Conservation (phyloP, 1,284 basidiomycete genomes). For the Termitomyces sp. region DNA sequence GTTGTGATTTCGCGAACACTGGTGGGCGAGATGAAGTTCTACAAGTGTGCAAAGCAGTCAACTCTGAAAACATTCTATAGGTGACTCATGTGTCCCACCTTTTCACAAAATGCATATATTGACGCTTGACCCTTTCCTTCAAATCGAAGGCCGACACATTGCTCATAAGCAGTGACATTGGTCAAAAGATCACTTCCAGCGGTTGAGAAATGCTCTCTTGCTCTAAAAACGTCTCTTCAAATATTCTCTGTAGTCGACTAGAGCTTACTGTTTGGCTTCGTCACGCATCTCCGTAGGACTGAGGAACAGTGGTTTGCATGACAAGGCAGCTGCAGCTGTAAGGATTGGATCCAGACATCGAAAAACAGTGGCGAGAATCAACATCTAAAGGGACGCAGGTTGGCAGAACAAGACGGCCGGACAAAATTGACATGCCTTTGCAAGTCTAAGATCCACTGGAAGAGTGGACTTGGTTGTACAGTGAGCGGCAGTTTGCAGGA, state of each 20-base stretch:
- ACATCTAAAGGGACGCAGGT: slow-evolving; percentile 51
- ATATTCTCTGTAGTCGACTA: not conserved
- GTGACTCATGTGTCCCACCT: slow-evolving; percentile 39
- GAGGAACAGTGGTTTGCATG: slow-evolving; percentile 83
- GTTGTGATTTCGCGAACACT: slow-evolving; percentile 80
- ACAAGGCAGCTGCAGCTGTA: slow-evolving; percentile 81
- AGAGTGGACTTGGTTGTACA: slow-evolving; percentile 58
- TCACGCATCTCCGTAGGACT: slow-evolving; percentile 81
- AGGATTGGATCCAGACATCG: slow-evolving; percentile 73
- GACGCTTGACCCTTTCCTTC: slow-evolving; percentile 45
- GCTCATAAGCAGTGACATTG: slow-evolving; percentile 73
- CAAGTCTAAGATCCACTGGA: slow-evolving; percentile 86
- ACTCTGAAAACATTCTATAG: not conserved
- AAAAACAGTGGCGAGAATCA: slow-evolving; percentile 80
- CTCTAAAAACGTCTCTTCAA: slow-evolving; percentile 37
- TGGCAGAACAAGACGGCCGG: not conserved
- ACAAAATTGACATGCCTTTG: slow-evolving; percentile 53
- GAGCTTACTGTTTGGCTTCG: slow-evolving; percentile 62
- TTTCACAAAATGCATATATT: slow-evolving; percentile 70
- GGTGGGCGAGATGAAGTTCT: slow-evolving; percentile 81
- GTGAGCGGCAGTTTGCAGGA: not conserved
- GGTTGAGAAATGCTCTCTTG: slow-evolving; percentile 61
- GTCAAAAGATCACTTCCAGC: slow-evolving; percentile 87
- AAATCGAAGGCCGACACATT: slow-evolving; percentile 51
- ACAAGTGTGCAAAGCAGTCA: slow-evolving; percentile 2